Evolutionary conservation across 108 stramenopile genomes (phyloP).

Genomic region (Skeletonema marinoi): DNA sequence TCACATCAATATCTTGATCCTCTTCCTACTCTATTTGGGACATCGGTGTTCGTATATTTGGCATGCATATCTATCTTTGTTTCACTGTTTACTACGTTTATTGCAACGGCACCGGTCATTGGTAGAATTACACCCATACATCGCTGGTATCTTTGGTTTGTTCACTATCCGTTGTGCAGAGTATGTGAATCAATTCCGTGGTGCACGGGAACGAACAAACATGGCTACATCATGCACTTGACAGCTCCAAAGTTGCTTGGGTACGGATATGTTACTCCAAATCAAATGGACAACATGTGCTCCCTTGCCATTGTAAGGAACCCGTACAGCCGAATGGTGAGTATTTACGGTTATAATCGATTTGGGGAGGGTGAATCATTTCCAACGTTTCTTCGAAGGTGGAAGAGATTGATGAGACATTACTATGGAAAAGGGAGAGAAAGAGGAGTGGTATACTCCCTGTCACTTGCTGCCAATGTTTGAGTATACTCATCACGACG

Average conservation of each 20-base stretch:
- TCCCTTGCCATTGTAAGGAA: constrained; percentile 67
- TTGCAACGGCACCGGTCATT: constrained; percentile 64
- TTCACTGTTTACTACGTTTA: constrained; percentile 49
- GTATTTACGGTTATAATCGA: constrained; percentile 67
- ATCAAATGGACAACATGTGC: constrained; percentile 51
- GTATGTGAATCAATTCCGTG: constrained; percentile 49
- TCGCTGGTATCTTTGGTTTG: constrained; percentile 58
- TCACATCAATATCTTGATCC: neutral
- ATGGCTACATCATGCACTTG: constrained; percentile 69
- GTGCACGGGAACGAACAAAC: constrained; percentile 60
- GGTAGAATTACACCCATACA: constrained; percentile 47
- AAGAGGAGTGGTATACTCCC: constrained; percentile 69
- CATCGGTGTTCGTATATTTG: neutral
- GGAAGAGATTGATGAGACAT: constrained; percentile 47
- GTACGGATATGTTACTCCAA: constrained; percentile 53
- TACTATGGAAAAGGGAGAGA: constrained; percentile 58
- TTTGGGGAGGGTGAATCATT: constrained; percentile 58
- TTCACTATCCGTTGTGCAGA: constrained; percentile 53
- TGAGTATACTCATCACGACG: constrained; percentile 60
- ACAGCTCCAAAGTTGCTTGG: constrained; percentile 57
- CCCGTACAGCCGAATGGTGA: constrained; percentile 69
- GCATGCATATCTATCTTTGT: constrained; percentile 18
- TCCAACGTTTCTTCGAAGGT: constrained; percentile 47
- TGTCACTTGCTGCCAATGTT: constrained; percentile 64
- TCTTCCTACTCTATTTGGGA: neutral